A percentile compares a stretch with the other conserved stretches of the same genome.
phyloP scores from a whole-genome alignment of 2,329 filamentous ascomycete species.

The Colletotrichum endophyticum region DNA sequence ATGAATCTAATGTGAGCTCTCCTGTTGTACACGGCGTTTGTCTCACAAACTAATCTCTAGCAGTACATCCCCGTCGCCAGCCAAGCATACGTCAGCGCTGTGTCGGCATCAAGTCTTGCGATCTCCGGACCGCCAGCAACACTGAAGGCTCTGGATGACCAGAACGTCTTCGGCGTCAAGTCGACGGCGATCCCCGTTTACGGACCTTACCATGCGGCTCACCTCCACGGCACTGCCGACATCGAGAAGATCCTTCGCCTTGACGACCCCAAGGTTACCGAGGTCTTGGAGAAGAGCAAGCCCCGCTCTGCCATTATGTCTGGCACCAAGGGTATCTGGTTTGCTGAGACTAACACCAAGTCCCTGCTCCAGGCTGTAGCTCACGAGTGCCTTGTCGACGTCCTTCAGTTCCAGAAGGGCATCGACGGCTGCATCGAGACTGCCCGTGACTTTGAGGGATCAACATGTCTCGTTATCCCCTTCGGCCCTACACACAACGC shows the following conservation, averaged over 20 bases:
- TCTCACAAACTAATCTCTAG: background rate
- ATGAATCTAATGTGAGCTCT: constrained; percentile 53
- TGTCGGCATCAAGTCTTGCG: constrained; percentile 52
- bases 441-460: constrained; percentile 42
- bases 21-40: background rate
- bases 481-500: constrained; percentile 56
- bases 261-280: constrained; percentile 40
- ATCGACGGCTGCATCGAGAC: constrained; percentile 51
- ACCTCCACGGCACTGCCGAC: constrained; percentile 52
- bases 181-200: constrained; percentile 57
- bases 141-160: constrained; percentile 46
- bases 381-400: constrained; percentile 55
- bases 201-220: constrained; percentile 61
- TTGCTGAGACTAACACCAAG: constrained; percentile 43
- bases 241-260: constrained; percentile 51
- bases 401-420: constrained; percentile 51
- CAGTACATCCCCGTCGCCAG: constrained; percentile 48
- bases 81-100: constrained; percentile 59
- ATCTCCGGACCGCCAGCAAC: constrained; percentile 60
- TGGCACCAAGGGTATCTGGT: constrained; percentile 49
- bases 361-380: constrained; percentile 48
- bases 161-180: constrained; percentile 43
- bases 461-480: constrained; percentile 50
- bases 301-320: constrained; percentile 57
- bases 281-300: constrained; percentile 44